Evolutionary conservation across 768 basidiomycete genomes (phyloP).

Genomic region (Mycena galericulata): DNA sequence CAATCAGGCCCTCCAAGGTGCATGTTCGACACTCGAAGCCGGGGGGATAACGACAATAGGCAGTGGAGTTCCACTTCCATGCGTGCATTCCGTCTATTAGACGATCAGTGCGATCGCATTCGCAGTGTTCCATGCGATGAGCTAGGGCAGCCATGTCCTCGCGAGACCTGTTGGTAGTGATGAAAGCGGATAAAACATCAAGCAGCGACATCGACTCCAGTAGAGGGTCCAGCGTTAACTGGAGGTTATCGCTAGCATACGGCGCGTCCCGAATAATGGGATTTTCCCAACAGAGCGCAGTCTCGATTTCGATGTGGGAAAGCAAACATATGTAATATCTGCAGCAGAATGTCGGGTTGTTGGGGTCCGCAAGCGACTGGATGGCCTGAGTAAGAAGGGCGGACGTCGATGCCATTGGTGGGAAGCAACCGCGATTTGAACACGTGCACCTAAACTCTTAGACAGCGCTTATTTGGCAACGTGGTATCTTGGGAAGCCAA

Average conservation of each 20-base stretch:
- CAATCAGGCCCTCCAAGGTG: constrained; percentile 25
- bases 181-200: constrained; percentile 16
- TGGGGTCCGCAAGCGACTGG: constrained; percentile 16
- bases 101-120: constrained; percentile 25
- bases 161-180: constrained; percentile 20
- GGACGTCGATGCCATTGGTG: background rate
- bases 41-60: constrained; percentile 15
- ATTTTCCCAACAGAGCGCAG: constrained; percentile 20
- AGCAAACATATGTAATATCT: constrained; percentile 26
- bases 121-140: constrained; percentile 26
- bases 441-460: too few relatives aligned
- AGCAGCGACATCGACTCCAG: constrained; percentile 14
- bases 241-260: constrained; percentile 14
- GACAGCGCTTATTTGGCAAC: too few relatives aligned
- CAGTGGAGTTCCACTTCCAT: constrained; percentile 17
- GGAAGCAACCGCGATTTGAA: background rate
- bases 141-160: constrained; percentile 24
- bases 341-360: constrained; percentile 27
- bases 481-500: too few relatives aligned
- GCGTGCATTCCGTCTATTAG: constrained; percentile 28
- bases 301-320: constrained; percentile 14
- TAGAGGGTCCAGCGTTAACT: background rate
- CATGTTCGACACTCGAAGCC: constrained; percentile 10
- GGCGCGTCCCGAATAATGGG: constrained; percentile 24
- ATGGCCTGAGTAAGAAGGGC: constrained; percentile 24